phyloP scores from a whole-genome alignment of 2,329 filamentous ascomycete species.

The Penicillium sp. region DNA sequence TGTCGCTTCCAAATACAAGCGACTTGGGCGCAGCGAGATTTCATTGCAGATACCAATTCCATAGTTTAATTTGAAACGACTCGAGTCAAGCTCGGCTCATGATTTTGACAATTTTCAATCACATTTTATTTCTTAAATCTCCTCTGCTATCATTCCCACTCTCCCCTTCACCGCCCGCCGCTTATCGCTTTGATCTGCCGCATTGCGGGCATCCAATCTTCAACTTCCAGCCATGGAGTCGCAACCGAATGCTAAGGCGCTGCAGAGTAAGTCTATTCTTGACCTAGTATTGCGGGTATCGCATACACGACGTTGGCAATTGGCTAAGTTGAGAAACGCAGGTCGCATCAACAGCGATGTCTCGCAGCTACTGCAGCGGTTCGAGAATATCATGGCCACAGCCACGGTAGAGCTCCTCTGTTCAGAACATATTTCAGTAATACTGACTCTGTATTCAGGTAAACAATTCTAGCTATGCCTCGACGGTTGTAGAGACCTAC shows the following conservation, averaged over 20 bases:
- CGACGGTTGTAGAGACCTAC: constrained; percentile 53
- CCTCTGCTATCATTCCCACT: background rate
- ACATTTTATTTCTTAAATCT: too few species aligned
- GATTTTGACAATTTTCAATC: too few species aligned
- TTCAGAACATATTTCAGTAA: background rate
- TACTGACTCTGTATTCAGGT: constrained; percentile 30
- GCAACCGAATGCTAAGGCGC: constrained; percentile 26
- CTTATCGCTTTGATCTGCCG: constrained; percentile 9
- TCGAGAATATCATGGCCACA: constrained; percentile 52
- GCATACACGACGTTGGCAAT: background rate
- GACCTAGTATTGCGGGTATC: constrained; percentile 2
- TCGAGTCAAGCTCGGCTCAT: too few species aligned
- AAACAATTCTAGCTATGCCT: constrained; percentile 49
- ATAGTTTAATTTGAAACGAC: background rate
- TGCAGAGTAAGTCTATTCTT: constrained; percentile 23
- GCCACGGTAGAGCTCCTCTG: constrained; percentile 40
- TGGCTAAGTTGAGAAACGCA: constrained; percentile 14
- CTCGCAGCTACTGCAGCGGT: constrained; percentile 47
- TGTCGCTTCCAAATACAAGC: too few species aligned
- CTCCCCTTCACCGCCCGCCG: constrained; percentile 2
- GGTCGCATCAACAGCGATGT: constrained; percentile 44
- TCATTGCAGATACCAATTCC: background rate
- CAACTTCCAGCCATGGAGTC: constrained; percentile 28
- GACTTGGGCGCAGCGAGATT: too few species aligned
- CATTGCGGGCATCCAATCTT: constrained; percentile 12